phyloP scores from a whole-genome alignment of 495 filamentous ascomycete genomes.

The Penicillium pancosmium region DNA sequence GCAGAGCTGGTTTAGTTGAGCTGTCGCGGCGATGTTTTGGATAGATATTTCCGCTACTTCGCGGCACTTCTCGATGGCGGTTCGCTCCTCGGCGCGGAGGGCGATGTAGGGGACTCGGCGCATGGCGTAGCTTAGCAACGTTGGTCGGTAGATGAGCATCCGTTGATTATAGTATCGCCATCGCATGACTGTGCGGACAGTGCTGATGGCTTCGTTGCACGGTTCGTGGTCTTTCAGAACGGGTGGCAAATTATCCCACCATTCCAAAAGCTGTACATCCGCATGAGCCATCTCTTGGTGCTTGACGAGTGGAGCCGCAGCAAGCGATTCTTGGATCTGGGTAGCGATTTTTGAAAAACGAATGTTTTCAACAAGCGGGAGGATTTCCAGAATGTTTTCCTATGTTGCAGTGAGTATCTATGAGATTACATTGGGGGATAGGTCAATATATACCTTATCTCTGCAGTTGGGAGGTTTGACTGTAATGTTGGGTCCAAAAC shows the following conservation, averaged over 20 bases:
- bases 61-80: constrained; percentile 68
- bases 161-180: constrained; percentile 81
- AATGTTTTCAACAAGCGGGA: constrained; percentile 76
- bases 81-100: constrained; percentile 64
- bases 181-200: constrained; percentile 74
- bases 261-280: constrained; percentile 68
- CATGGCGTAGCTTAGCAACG: constrained; percentile 71
- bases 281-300: constrained; percentile 65
- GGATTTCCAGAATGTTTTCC: constrained; percentile 57
- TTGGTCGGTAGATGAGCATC: constrained; percentile 77
- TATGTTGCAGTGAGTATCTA: constrained; percentile 41
- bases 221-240: constrained; percentile 69
- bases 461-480: constrained; percentile 67
- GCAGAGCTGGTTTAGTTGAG: constrained; percentile 71
- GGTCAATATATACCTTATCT: constrained; percentile 45
- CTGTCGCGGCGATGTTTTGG: constrained; percentile 67
- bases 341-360: constrained; percentile 81
- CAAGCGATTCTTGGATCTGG: constrained; percentile 74
- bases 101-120: constrained; percentile 62
- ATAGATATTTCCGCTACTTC: constrained; percentile 71
- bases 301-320: constrained; percentile 66
- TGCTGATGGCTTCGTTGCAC: constrained; percentile 69
- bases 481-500: constrained; percentile 73
- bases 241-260: constrained; percentile 71
- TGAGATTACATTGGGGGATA: not conserved